These are phyloP conservation scores for Pseudocercospora fijiensis DNA, from an alignment of 2,329 filamentous ascomycete species.

Conservation along the genomic window DNA sequence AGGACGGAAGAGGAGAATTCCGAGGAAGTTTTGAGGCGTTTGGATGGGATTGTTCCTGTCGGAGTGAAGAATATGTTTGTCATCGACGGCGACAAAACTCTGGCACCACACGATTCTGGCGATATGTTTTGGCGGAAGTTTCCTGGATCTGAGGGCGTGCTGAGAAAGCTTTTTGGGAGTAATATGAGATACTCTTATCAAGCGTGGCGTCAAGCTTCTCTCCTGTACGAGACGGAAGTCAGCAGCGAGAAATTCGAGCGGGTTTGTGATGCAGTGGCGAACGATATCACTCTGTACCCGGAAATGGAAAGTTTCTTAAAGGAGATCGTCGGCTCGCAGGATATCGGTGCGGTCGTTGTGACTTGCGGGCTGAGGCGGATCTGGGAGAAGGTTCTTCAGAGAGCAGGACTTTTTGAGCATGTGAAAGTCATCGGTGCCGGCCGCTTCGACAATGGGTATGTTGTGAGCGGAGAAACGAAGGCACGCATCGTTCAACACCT, in stretches of 20 bases:
- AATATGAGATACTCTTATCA: constrained; percentile 52
- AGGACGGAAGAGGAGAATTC: constrained; percentile 30
- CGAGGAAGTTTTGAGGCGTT: constrained; percentile 24
- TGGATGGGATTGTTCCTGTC: constrained; percentile 41
- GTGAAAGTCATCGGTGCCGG: constrained; percentile 57
- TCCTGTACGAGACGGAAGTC: constrained; percentile 53
- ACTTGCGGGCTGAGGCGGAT: constrained; percentile 56
- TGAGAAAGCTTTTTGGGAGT: constrained; percentile 55
- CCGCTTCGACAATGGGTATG: constrained; percentile 47
- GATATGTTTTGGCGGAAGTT: constrained; percentile 51
- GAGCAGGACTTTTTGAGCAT: constrained; percentile 41
- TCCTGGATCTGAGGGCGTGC: constrained; percentile 47
- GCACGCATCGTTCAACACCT: constrained; percentile 48
- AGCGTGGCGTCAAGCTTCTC: constrained; percentile 55
- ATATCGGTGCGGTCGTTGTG: constrained; percentile 51
- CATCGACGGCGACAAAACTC: constrained; percentile 59
- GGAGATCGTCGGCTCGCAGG: constrained; percentile 16
- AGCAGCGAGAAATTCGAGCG: constrained; percentile 45
- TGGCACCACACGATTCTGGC: constrained; percentile 54
- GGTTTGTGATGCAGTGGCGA: constrained; percentile 49
- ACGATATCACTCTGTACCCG: constrained; percentile 45
- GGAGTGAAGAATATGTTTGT: constrained; percentile 51
- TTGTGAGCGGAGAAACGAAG: constrained; percentile 56
- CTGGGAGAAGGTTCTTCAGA: constrained; percentile 57
- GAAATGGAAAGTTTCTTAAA: constrained; percentile 52